Percentiles rank a stretch among this genome's conserved stretches.
These are phyloP conservation scores for Aspergillus jensenii DNA, from an alignment of 2,329 filamentous ascomycete species.

Conservation along the genomic window DNA sequence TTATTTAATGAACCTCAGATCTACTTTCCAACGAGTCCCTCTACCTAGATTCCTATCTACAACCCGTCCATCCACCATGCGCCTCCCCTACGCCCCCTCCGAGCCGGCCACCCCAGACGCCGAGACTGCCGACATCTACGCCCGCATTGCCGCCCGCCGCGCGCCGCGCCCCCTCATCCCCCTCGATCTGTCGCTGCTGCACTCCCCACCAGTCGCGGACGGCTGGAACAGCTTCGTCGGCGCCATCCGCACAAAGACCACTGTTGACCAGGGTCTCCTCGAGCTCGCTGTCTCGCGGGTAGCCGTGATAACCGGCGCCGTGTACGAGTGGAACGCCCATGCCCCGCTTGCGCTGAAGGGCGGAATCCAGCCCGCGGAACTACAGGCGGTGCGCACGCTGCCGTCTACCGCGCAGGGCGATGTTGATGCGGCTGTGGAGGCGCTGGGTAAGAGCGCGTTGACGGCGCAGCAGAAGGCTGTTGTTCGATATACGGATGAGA, in stretches of 20 bases:
- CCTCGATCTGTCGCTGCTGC: slow-evolving; percentile 74
- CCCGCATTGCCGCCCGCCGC: slow-evolving; percentile 65
- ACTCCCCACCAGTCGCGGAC: slow-evolving; percentile 71
- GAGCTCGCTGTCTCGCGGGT: slow-evolving; percentile 80
- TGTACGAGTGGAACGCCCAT: slow-evolving; percentile 84
- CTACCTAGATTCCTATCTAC: background rate
- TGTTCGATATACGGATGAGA: slow-evolving; percentile 74
- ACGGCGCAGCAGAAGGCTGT: slow-evolving; percentile 66
- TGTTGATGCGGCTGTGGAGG: slow-evolving; percentile 39
- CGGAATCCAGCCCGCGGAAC: slow-evolving; percentile 31
- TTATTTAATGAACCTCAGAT: background rate
- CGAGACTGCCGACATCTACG: slow-evolving; percentile 52
- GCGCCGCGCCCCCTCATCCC: slow-evolving; percentile 68
- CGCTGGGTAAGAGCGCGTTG: slow-evolving; percentile 42
- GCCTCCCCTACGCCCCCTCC: slow-evolving; percentile 37
- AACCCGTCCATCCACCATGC: slow-evolving; percentile 24
- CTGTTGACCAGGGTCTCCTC: slow-evolving; percentile 53
- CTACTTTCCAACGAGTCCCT: background rate
- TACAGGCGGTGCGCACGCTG: slow-evolving; percentile 57
- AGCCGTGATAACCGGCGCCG: slow-evolving; percentile 74
- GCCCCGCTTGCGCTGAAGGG: slow-evolving; percentile 60
- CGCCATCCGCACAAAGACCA: slow-evolving; percentile 53
- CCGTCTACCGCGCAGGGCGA: slow-evolving; percentile 47
- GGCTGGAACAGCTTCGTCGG: slow-evolving; percentile 63
- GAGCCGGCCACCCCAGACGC: slow-evolving; percentile 22